Conservation (phyloP, 2,329 filamentous ascomycete genomes). For the Penicillium sp. region DNA sequence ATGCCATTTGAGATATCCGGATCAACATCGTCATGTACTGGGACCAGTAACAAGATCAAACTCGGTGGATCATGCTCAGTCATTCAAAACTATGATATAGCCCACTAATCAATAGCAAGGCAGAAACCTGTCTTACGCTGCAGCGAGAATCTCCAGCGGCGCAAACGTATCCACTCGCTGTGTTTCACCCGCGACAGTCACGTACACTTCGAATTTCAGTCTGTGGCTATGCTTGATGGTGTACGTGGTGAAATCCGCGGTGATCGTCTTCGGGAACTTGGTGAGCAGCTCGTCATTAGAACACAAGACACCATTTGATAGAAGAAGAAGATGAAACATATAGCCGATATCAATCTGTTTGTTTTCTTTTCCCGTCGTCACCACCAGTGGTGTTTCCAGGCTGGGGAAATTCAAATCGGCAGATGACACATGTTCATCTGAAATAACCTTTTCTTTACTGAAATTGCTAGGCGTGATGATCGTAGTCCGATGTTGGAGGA, state of each 20-base stretch:
- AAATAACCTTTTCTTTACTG: neutral
- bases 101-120: neutral
- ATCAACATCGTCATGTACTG: too few species aligned
- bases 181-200: neutral
- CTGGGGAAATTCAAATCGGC: constrained; percentile 5
- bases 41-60: too few species aligned
- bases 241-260: neutral
- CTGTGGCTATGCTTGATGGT: neutral
- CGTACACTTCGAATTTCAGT: neutral
- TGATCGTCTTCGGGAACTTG: neutral
- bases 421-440: neutral
- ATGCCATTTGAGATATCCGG: too few species aligned
- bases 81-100: too few species aligned
- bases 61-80: too few species aligned
- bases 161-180: neutral
- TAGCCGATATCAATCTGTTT: constrained; percentile 12
- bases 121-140: neutral
- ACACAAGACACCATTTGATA: neutral
- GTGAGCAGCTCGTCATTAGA: neutral
- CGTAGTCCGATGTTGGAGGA: constrained; percentile 9
- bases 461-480: constrained; percentile 11
- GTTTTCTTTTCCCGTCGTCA: constrained; percentile 6
- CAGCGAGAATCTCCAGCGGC: neutral
- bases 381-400: constrained; percentile 7
- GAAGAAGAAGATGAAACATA: constrained; percentile 9